Evolutionary conservation across 2,329 filamentous ascomycete species (phyloP).

Genomic region (Xylaria sp.): DNA sequence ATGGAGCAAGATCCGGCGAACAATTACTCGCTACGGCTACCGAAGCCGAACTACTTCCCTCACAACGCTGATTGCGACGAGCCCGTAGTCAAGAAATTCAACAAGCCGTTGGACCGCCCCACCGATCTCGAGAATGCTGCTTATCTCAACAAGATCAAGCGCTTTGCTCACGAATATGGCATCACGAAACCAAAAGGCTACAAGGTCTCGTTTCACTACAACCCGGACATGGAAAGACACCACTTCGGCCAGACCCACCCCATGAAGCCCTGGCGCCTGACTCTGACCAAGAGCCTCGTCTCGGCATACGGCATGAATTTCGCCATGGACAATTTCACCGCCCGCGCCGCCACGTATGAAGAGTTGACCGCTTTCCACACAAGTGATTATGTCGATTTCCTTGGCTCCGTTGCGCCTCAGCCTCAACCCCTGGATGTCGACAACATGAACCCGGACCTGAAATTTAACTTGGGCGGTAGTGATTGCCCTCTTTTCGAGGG

Average conservation of each 20-base stretch:
- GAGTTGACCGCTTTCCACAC: conserved; percentile 88
- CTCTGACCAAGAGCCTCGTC: conserved; percentile 91
- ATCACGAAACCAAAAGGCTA: conserved; percentile 83
- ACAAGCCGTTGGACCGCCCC: conserved; percentile 52
- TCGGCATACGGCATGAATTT: conserved; percentile 94
- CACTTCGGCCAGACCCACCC: conserved; percentile 97
- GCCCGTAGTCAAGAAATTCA: conserved; percentile 55
- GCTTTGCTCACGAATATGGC: conserved; percentile 62
- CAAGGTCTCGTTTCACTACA: conserved; percentile 93
- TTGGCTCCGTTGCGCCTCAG: conserved; percentile 71
- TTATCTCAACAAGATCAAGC: conserved; percentile 61
- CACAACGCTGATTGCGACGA: conserved; percentile 55
- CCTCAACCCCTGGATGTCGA: conserved; percentile 67
- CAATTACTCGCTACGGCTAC: conserved; percentile 54
- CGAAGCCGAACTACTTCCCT: conserved; percentile 63
- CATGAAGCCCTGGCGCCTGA: conserved; percentile 98
- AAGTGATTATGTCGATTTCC: conserved; percentile 86
- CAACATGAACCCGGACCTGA: conserved; percentile 62
- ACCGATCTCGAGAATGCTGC: conserved; percentile 58
- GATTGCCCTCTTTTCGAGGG: conserved; percentile 98
- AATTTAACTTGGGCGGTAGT: conserved; percentile 85
- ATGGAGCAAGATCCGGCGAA: conserved; percentile 47
- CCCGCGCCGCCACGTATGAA: conserved; percentile 81
- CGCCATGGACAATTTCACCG: conserved; percentile 92
- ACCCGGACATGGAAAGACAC: conserved; percentile 91